Conservation (phyloP, 169 alveolate genomes). For the Babesia caballi region DNA sequence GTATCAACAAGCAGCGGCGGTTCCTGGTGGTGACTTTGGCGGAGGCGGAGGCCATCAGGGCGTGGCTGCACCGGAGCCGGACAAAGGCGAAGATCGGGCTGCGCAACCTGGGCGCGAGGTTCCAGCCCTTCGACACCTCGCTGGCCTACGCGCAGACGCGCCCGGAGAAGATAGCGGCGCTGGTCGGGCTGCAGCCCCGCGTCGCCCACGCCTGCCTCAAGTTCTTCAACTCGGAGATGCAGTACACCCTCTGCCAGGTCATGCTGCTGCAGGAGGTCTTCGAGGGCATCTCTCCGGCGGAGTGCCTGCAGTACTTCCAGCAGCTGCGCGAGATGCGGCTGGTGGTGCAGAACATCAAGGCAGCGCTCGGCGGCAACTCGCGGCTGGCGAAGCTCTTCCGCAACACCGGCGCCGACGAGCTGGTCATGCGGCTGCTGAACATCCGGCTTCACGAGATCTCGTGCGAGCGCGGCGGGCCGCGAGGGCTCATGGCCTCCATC, state of each 20-base stretch:
- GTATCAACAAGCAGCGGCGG: conserved; percentile 28
- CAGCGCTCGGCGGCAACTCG: conserved; percentile 17
- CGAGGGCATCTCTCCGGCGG: conserved; percentile 29
- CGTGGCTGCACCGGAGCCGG: conserved; percentile 55
- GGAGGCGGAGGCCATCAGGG: conserved; percentile 68
- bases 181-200: conserved; percentile 63
- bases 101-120: conserved; percentile 61
- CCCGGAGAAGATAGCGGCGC: conserved; percentile 28
- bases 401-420: conserved; percentile 1
- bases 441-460: conserved; percentile 31
- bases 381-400: conserved; percentile 24
- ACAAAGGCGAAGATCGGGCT: conserved; percentile 32
- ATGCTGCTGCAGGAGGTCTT: conserved; percentile 22
- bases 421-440: conserved; percentile 40
- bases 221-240: conserved; percentile 63
- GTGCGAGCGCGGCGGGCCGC: conserved; percentile 58
- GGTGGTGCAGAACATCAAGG: conserved; percentile 54
- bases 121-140: conserved; percentile 65
- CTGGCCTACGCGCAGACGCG: conserved; percentile 28
- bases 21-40: conserved; percentile 61
- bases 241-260: conserved; percentile 35
- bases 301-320: conserved; percentile 34
- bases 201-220: conserved; percentile 54
- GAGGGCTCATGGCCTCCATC: conserved; percentile 32
- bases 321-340: conserved; percentile 55